These are phyloP conservation scores for Madurella mycetomatis DNA, from an alignment of 2,329 filamentous ascomycete species.

Conservation along the genomic window DNA sequence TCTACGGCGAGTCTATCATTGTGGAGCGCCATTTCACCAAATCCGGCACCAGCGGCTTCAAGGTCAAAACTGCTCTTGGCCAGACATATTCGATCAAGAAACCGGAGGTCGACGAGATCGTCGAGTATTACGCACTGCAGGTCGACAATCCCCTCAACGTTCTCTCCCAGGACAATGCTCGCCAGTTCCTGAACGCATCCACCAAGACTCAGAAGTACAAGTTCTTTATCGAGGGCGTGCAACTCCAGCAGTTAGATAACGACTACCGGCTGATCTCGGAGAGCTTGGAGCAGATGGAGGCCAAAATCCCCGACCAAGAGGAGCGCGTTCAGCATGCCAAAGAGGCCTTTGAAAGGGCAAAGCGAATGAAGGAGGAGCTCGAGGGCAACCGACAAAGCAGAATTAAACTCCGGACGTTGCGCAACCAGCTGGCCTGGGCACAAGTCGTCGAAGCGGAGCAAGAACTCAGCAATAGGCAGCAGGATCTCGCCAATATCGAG, in stretches of 20 bases:
- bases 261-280: constrained; percentile 85
- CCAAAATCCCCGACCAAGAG: constrained; percentile 56
- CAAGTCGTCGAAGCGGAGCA: constrained; percentile 76
- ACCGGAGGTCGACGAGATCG: constrained; percentile 83
- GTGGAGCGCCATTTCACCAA: constrained; percentile 87
- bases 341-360: constrained; percentile 55
- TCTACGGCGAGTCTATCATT: constrained; percentile 79
- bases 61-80: constrained; percentile 69
- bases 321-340: constrained; percentile 62
- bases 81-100: constrained; percentile 77
- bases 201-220: constrained; percentile 85
- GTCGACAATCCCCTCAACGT: constrained; percentile 97
- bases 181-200: constrained; percentile 86
- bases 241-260: constrained; percentile 84
- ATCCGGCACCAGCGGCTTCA: constrained; percentile 74
- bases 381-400: constrained; percentile 63
- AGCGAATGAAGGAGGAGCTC: constrained; percentile 59
- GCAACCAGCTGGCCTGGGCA: constrained; percentile 75
- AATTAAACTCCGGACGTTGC: constrained; percentile 53
- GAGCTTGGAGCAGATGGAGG: constrained; percentile 66
- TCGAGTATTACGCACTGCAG: constrained; percentile 88
- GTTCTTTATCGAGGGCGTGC: constrained; percentile 92
- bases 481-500: constrained; percentile 36
- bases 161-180: constrained; percentile 89
- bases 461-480: constrained; percentile 36